Conservation (phyloP, 2,329 filamentous ascomycete genomes). For the Colletotrichum tamarilloi region DNA sequence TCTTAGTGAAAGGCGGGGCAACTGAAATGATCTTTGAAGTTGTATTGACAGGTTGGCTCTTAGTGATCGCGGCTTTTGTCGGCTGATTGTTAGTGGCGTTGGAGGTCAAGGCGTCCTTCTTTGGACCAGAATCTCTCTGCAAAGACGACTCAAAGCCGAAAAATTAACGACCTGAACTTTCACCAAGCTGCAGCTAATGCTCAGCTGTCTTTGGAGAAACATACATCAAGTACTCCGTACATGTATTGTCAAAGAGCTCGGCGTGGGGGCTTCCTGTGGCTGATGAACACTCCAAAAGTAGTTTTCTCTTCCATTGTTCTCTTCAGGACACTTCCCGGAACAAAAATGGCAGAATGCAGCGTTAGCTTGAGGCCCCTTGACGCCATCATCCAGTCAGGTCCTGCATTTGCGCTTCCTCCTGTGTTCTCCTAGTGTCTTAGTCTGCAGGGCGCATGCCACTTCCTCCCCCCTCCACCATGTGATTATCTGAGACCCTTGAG, state of each 20-base stretch:
- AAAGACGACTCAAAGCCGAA: not conserved
- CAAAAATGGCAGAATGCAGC: not conserved
- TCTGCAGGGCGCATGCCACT: constrained; percentile 24
- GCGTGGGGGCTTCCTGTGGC: not conserved
- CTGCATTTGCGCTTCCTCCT: not conserved
- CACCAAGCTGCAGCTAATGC: not conserved
- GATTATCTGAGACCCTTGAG: constrained; percentile 25
- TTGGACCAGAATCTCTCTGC: not conserved
- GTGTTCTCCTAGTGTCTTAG: constrained; percentile 11
- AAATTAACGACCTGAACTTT: not conserved
- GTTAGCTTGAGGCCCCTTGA: not conserved
- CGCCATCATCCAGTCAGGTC: not conserved
- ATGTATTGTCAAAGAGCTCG: not conserved
- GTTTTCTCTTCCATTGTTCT: not conserved
- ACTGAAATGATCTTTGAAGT: not conserved
- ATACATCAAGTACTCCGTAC: not conserved
- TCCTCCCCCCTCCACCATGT: constrained; percentile 6
- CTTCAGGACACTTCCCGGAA: not conserved
- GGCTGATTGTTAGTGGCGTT: not conserved
- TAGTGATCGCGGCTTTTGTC: not conserved
- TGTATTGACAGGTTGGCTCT: not conserved
- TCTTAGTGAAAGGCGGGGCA: too few species aligned
- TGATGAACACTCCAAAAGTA: not conserved
- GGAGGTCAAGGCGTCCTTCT: not conserved
- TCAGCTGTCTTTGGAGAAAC: not conserved